A percentile compares a stretch with the other conserved stretches of the same genome.
Evolutionary conservation across 108 stramenopile species (phyloP).

Genomic region (Nannochloropsis oceanica): DNA sequence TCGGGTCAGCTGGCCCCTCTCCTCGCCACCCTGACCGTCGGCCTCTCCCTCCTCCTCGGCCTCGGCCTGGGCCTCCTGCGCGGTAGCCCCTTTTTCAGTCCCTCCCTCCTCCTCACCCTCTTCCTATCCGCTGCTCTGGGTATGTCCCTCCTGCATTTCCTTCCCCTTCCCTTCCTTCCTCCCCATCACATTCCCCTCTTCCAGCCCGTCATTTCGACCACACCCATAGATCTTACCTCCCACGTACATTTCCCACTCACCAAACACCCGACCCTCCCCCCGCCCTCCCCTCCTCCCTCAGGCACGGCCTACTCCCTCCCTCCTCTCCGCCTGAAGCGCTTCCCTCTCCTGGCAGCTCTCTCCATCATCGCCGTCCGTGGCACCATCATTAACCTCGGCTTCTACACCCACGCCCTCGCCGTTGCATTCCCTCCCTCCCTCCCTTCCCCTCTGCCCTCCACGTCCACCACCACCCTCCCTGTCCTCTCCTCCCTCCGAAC

Average conservation of each 20-base stretch:
- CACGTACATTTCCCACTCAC: too few relatives aligned
- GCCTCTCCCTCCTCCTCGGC: slow-evolving; percentile 45
- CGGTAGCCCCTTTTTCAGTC: neutral
- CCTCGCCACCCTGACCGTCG: slow-evolving; percentile 45
- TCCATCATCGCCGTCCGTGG: slow-evolving; percentile 85
- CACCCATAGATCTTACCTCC: too few relatives aligned
- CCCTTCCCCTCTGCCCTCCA: too few relatives aligned
- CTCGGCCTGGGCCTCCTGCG: slow-evolving; percentile 45
- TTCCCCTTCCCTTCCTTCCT: neutral
- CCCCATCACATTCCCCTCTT: slow-evolving; percentile 40
- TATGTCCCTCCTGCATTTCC: neutral
- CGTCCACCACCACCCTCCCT: too few relatives aligned
- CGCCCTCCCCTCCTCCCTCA: neutral
- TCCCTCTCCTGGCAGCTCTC: slow-evolving; percentile 79
- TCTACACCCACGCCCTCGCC: slow-evolving; percentile 56
- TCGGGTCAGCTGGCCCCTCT: slow-evolving; percentile 50
- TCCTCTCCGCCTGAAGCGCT: slow-evolving; percentile 73
- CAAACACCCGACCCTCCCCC: too few relatives aligned
- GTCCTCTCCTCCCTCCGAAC: too few relatives aligned
- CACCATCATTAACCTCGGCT: slow-evolving; percentile 72
- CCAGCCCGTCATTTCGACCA: too few relatives aligned
- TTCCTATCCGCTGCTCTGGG: slow-evolving; percentile 1
- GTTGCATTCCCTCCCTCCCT: too few relatives aligned
- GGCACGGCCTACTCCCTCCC: slow-evolving; percentile 60
- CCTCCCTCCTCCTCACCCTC: neutral